Evolutionary conservation across 305 asterid species (phyloP).

Genomic region (Fraxinus ornus): DNA sequence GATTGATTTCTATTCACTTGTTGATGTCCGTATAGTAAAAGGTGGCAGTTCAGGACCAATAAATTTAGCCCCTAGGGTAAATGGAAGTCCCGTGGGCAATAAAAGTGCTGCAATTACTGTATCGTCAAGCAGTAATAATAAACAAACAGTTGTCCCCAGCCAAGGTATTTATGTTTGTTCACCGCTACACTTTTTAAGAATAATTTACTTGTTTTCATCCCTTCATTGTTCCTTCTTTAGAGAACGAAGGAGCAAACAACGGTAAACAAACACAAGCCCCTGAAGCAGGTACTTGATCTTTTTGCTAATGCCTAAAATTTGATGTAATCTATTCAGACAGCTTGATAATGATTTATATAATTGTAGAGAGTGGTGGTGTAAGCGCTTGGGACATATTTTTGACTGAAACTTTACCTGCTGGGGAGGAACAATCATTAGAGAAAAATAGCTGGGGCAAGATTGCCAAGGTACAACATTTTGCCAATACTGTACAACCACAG

Average conservation of each 20-base stretch:
- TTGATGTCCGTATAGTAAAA: slow-evolving; percentile 63
- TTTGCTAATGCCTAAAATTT: not conserved
- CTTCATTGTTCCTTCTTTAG: slow-evolving; percentile 27
- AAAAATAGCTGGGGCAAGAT: slow-evolving; percentile 47
- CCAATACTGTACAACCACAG: slow-evolving; percentile 25
- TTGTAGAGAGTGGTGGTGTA: slow-evolving; percentile 39
- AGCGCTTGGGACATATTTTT: slow-evolving; percentile 65
- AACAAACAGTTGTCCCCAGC: slow-evolving; percentile 31
- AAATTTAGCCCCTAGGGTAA: slow-evolving; percentile 28
- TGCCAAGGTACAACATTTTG: slow-evolving; percentile 31
- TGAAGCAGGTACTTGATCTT: slow-evolving; percentile 31
- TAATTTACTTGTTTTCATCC: not conserved
- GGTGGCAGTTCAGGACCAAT: slow-evolving; percentile 37
- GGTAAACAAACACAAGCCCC: slow-evolving; percentile 29
- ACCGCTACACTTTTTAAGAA: not conserved
- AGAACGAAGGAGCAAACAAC: slow-evolving; percentile 29
- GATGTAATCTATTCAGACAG: not conserved
- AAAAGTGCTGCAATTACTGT: slow-evolving; percentile 31
- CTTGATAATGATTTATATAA: not conserved
- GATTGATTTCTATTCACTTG: slow-evolving; percentile 66
- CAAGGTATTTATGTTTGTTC: slow-evolving; percentile 42
- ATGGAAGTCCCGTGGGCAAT: slow-evolving; percentile 35
- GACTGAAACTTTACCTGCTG: slow-evolving; percentile 54
- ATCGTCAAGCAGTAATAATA: slow-evolving; percentile 33
- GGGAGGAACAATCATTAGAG: slow-evolving; percentile 45